A percentile compares a stretch with the other conserved stretches of the same genome.
Evolutionary conservation across 805 yeast genomes (phyloP).

Genomic region (Kuraishia floccosa): DNA sequence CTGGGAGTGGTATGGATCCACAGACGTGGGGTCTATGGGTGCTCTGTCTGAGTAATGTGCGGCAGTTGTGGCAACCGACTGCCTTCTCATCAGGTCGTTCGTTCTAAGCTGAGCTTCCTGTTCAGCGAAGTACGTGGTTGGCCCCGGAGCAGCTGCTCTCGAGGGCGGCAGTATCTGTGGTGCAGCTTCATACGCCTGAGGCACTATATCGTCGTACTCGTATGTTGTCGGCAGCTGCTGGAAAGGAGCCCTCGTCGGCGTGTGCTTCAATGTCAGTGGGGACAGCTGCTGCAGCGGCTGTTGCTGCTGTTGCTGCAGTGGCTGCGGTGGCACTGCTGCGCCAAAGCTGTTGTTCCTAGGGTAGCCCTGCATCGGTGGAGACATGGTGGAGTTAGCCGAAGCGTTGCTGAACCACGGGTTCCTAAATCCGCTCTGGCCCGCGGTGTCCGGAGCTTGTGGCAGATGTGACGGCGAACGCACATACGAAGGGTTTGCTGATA

Average conservation of each 20-base stretch:
- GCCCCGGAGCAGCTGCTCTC: slow-evolving; percentile 4
- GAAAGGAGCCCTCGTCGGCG: slow-evolving; percentile 1
- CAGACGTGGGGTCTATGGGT: no score
- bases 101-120: slow-evolving; percentile 1
- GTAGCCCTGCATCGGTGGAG: not conserved
- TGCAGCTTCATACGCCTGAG: not conserved
- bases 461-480: not conserved
- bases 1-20: no score
- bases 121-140: slow-evolving; percentile 2
- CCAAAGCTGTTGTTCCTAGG: not conserved
- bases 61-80: slow-evolving; percentile 2
- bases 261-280: no score
- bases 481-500: no score
- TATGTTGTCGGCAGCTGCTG: slow-evolving; percentile 4
- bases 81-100: slow-evolving; percentile 3
- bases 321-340: not conserved
- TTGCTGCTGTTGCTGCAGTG: not conserved
- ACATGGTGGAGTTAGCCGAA: no score
- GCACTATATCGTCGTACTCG: slow-evolving; percentile 1
- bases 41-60: not conserved
- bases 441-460: slow-evolving; percentile 1
- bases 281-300: not conserved
- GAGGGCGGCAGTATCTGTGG: slow-evolving; percentile 2
- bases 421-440: not conserved
- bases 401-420: slow-evolving; percentile 1